These are phyloP conservation scores for Citrus maxima DNA, from an alignment of 345 rosid genomes.

Conservation along the genomic window DNA sequence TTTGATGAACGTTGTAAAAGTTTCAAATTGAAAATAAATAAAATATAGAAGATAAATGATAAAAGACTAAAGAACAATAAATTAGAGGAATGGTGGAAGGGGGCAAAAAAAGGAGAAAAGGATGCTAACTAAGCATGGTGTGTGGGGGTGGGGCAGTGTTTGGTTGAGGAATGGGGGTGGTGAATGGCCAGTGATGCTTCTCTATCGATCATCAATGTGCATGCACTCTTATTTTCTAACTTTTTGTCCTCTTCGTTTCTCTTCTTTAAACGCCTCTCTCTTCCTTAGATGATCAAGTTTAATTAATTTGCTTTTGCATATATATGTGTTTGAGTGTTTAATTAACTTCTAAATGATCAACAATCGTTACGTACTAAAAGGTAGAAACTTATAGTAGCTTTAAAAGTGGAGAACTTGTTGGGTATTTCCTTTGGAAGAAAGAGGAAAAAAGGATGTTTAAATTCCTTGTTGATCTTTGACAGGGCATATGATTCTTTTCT, in stretches of 20 bases:
- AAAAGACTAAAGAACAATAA: background rate
- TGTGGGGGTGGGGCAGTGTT: background rate
- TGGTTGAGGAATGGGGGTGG: no score
- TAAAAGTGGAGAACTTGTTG: background rate
- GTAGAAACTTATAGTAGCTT: background rate
- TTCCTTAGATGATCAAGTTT: background rate
- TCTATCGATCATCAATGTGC: slow-evolving; percentile 1
- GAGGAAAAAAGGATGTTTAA: no score
- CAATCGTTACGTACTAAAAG: background rate
- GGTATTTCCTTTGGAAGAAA: background rate
- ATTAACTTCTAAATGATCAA: no score
- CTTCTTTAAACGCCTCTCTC: background rate
- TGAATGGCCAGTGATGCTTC: background rate
- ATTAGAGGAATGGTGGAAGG: background rate
- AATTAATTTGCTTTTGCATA: no score
- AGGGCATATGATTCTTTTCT: slow-evolving; percentile 16
- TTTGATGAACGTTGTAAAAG: background rate
- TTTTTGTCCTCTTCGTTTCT: background rate
- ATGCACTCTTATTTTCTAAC: background rate
- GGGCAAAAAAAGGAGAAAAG: no score
- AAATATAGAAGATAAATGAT: background rate
- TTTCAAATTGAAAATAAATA: background rate
- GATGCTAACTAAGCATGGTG: background rate
- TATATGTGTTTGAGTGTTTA: no score
- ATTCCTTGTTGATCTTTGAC: slow-evolving; percentile 2